Conservation (phyloP, 805 yeast genomes). For the Candida yuanshanica region DNA sequence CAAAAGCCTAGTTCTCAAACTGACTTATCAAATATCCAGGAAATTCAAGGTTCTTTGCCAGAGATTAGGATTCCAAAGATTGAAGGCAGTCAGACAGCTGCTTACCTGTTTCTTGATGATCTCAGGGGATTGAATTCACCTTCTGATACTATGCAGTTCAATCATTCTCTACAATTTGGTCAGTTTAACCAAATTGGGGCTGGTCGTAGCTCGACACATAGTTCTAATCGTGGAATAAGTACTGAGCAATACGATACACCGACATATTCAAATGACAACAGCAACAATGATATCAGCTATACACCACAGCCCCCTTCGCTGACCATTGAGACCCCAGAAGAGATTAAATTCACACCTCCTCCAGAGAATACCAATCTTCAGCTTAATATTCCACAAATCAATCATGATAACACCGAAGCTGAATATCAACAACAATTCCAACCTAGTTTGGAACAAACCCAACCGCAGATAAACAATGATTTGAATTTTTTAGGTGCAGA, state of each 20-base stretch:
- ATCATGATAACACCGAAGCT: not conserved
- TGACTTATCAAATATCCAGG: constrained; percentile 3
- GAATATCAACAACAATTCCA: not conserved
- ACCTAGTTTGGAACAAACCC: not conserved
- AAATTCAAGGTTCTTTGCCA: not conserved
- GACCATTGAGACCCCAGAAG: constrained; percentile 7
- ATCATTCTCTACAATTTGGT: not conserved
- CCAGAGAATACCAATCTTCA: not conserved
- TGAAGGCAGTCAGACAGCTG: not conserved
- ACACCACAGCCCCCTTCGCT: constrained; percentile 4
- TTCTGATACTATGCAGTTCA: constrained; percentile 1
- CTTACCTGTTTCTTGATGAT: constrained; percentile 4
- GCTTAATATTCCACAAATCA: not conserved
- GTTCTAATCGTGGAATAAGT: not conserved
- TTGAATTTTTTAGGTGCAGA: constrained; percentile 11
- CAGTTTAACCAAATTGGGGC: not conserved
- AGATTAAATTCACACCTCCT: not conserved
- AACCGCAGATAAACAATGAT: not conserved
- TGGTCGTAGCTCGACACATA: not conserved
- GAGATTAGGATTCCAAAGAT: not conserved
- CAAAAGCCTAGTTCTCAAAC: constrained; percentile 13
- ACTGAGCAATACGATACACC: not conserved
- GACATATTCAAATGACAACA: not conserved
- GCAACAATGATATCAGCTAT: too few species aligned
- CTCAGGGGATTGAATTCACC: constrained; percentile 2